These are phyloP conservation scores for Cyberlindnera maclurae DNA, from an alignment of 805 yeast species.

Conservation along the genomic window DNA sequence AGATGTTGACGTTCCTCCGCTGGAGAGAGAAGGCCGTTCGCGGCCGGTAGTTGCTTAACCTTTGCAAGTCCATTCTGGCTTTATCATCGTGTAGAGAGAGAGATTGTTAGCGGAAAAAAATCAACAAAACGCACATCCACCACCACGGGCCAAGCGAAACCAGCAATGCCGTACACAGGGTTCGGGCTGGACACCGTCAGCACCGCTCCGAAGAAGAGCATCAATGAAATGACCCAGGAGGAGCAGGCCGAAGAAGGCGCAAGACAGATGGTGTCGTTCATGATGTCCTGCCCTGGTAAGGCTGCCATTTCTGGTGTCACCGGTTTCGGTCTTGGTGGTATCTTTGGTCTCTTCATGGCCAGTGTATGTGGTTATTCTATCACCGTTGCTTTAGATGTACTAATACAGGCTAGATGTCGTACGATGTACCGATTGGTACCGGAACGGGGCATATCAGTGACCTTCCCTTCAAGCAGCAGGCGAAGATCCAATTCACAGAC, in stretches of 20 bases:
- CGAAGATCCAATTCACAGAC: conserved; percentile 84
- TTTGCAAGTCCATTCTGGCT: too few relatives aligned
- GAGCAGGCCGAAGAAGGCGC: conserved; percentile 94
- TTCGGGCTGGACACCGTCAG: conserved; percentile 34
- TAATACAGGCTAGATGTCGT: conserved; percentile 42
- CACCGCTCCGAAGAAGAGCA: conserved; percentile 39
- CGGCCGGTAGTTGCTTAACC: conserved; percentile 19
- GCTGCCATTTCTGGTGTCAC: conserved; percentile 87
- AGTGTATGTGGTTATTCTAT: conserved; percentile 20
- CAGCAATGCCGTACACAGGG: conserved; percentile 32
- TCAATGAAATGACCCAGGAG: conserved; percentile 74
- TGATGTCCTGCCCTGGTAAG: conserved; percentile 95
- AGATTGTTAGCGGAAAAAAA: not conserved
- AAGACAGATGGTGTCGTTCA: conserved; percentile 67
- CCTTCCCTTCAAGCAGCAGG: conserved; percentile 86
- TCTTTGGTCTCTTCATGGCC: conserved; percentile 93
- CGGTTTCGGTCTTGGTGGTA: conserved; percentile 92
- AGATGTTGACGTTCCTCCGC: conserved; percentile 59
- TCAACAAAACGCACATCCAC: not conserved
- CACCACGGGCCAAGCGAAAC: too few relatives aligned
- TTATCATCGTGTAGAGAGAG: not conserved
- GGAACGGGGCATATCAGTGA: conserved; percentile 60
- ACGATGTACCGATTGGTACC: conserved; percentile 69
- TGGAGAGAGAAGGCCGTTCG: conserved; percentile 68
- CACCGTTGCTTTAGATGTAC: not conserved